These are phyloP conservation scores for Exutisphaerella laricina DNA, from an alignment of 2,329 filamentous ascomycete genomes.

Conservation along the genomic window DNA sequence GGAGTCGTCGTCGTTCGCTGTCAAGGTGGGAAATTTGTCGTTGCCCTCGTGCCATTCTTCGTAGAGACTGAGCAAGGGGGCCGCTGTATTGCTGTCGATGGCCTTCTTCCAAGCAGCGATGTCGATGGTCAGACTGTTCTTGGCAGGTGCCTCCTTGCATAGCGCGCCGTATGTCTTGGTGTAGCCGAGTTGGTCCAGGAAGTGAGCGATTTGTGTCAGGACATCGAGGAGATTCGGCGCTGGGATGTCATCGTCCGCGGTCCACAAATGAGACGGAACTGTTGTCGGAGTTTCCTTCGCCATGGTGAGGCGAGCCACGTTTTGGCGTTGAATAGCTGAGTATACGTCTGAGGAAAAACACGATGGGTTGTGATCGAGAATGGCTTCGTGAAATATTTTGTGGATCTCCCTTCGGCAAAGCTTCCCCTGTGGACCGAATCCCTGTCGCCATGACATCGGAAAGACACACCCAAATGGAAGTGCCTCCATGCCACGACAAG, in stretches of 20 bases:
- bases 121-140: constrained; percentile 26
- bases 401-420: too few relatives aligned
- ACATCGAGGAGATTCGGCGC: constrained; percentile 18
- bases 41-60: constrained; percentile 22
- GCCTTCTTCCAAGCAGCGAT: constrained; percentile 18
- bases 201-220: constrained; percentile 27
- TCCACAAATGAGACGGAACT: constrained; percentile 10
- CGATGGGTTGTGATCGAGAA: too few relatives aligned
- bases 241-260: constrained; percentile 7
- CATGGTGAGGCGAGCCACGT: too few relatives aligned
- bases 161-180: constrained; percentile 29
- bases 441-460: too few relatives aligned
- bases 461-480: too few relatives aligned
- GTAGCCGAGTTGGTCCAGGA: constrained; percentile 31
- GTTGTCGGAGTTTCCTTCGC: too few relatives aligned
- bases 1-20: constrained; percentile 6
- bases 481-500: too few relatives aligned
- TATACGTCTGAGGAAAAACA: too few relatives aligned
- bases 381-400: too few relatives aligned
- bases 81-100: constrained; percentile 18
- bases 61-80: constrained; percentile 24
- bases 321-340: too few relatives aligned
- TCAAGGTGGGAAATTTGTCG: constrained; percentile 16
- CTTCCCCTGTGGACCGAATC: too few relatives aligned
- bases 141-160: constrained; percentile 28